These are phyloP conservation scores for Fraxinus xanthoxyloides DNA, from an alignment of 305 asterid genomes.

Conservation along the genomic window DNA sequence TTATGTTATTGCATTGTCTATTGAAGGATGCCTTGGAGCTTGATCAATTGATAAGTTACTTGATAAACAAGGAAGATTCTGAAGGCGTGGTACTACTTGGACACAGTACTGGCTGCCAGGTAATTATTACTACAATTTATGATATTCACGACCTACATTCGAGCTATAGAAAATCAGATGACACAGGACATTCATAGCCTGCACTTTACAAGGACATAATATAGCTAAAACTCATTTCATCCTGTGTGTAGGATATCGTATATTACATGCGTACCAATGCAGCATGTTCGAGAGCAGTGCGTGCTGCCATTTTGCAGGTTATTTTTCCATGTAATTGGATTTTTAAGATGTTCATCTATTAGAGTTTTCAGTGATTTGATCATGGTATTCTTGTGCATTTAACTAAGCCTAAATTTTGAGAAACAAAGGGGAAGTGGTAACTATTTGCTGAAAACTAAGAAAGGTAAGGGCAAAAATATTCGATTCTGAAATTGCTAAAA, in stretches of 20 bases:
- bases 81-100: conserved; percentile 91
- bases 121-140: conserved; percentile 11
- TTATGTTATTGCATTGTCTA: conserved; percentile 8
- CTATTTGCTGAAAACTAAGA: neutral
- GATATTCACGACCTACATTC: neutral
- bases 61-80: conserved; percentile 86
- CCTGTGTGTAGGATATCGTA: conserved; percentile 64
- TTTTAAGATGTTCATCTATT: neutral
- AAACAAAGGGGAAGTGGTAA: neutral
- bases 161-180: neutral
- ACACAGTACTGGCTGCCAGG: conserved; percentile 97
- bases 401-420: neutral
- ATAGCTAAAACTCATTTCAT: conserved; percentile 18
- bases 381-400: neutral
- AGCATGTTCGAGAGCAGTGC: conserved; percentile 96
- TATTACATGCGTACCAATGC: conserved; percentile 88
- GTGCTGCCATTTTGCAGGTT: conserved; percentile 95
- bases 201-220: neutral
- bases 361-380: neutral
- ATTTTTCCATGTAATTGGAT: neutral
- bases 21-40: conserved; percentile 79
- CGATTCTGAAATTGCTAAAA: neutral
- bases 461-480: neutral
- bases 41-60: conserved; percentile 83
- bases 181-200: neutral